phyloP scores from a whole-genome alignment of 2,329 filamentous ascomycete species.

The Xylaria sp. region DNA sequence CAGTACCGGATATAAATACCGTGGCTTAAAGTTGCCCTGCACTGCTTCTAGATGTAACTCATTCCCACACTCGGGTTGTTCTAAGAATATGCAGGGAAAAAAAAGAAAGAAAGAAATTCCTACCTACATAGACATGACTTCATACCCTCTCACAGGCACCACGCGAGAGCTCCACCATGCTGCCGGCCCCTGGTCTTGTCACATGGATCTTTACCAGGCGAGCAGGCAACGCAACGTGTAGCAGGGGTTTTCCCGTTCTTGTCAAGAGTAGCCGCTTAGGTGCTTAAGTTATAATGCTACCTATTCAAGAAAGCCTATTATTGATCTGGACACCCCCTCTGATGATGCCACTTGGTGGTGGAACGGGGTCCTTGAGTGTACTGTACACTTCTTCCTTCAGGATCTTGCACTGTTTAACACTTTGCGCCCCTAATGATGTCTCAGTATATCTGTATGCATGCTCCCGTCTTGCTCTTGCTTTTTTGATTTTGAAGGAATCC shows the following conservation, averaged over 20 bases:
- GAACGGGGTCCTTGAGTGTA: constrained; percentile 28
- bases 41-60: constrained; percentile 19
- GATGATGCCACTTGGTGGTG: constrained; percentile 35
- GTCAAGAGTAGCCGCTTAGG: constrained; percentile 20
- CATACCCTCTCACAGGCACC: constrained; percentile 33
- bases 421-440: constrained; percentile 36
- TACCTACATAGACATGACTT: constrained; percentile 19
- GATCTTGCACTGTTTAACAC: constrained; percentile 35
- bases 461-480: constrained; percentile 40
- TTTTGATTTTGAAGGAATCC: constrained; percentile 20
- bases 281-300: constrained; percentile 19
- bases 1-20: constrained; percentile 18
- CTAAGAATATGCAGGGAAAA: constrained; percentile 3
- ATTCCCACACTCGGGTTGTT: constrained; percentile 4
- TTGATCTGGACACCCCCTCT: constrained; percentile 35
- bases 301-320: constrained; percentile 29
- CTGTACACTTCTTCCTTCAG: constrained; percentile 30
- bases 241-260: constrained; percentile 30
- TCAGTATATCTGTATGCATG: constrained; percentile 41
- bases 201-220: constrained; percentile 26
- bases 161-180: constrained; percentile 35
- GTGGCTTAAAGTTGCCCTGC: constrained; percentile 10
- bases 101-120: constrained; percentile 8
- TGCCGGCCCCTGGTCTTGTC: constrained; percentile 32
- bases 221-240: constrained; percentile 26